Evolutionary conservation across 2,329 filamentous ascomycete genomes (phyloP).

Genomic region (Nemania diffusa): DNA sequence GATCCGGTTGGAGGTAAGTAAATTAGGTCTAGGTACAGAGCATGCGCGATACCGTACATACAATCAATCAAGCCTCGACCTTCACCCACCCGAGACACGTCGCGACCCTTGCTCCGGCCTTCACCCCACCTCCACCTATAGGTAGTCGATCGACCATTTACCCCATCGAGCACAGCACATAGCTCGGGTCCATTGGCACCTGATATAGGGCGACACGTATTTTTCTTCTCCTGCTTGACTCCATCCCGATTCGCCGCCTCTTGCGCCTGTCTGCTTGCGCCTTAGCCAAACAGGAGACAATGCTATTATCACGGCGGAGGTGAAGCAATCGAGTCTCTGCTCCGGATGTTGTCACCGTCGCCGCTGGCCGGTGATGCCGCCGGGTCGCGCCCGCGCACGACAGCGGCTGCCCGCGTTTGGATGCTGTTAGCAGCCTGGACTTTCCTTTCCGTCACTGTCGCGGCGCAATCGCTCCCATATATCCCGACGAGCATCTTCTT

Average conservation of each 20-base stretch:
- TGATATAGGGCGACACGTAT: constrained; percentile 23
- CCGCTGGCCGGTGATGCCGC: constrained; percentile 40
- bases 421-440: constrained; percentile 37
- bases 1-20: constrained; percentile 28
- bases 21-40: not conserved
- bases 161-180: constrained; percentile 9
- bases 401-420: constrained; percentile 42
- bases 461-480: constrained; percentile 73
- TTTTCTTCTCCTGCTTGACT: constrained; percentile 3
- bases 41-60: too few relatives aligned
- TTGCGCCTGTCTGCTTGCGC: constrained; percentile 12
- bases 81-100: constrained; percentile 9
- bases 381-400: constrained; percentile 21
- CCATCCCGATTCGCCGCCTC: constrained; percentile 16
- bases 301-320: constrained; percentile 41
- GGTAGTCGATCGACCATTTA: constrained; percentile 10
- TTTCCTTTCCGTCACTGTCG: constrained; percentile 38
- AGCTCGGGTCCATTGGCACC: constrained; percentile 14
- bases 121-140: constrained; percentile 26
- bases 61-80: not conserved
- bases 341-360: constrained; percentile 41
- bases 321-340: constrained; percentile 43
- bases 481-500: constrained; percentile 79
- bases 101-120: constrained; percentile 23
- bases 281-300: constrained; percentile 35